Conservation (phyloP, 1,139 yeast species). For the Casaregolazyma lundiana region DNA sequence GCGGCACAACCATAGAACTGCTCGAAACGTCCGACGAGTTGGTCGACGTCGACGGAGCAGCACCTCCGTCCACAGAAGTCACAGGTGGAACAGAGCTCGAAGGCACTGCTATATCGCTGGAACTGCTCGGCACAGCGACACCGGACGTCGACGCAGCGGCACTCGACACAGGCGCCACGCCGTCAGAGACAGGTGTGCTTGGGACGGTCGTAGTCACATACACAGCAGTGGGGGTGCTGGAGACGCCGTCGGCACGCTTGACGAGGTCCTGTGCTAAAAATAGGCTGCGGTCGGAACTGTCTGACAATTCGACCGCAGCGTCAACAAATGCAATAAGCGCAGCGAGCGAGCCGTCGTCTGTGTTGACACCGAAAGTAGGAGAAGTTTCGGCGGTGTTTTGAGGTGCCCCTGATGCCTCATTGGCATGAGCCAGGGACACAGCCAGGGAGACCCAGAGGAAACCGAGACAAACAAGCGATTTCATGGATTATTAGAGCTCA, state of each 20-base stretch:
- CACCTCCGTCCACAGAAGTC: too few species aligned
- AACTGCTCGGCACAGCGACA: too few species aligned
- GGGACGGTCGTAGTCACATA: background rate
- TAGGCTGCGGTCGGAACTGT: conserved; percentile 1
- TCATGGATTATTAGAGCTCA: background rate
- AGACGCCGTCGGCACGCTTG: conserved; percentile 7
- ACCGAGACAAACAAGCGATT: background rate
- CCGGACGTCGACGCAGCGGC: too few species aligned
- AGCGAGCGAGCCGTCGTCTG: background rate
- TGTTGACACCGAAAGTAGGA: too few species aligned
- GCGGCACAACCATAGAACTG: background rate
- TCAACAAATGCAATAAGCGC: background rate
- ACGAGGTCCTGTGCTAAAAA: conserved; percentile 7
- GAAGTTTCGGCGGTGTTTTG: too few species aligned
- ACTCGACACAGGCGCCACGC: too few species aligned
- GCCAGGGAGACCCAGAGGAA: background rate
- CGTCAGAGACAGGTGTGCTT: too few species aligned
- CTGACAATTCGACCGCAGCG: background rate
- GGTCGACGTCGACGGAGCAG: conserved; percentile 7
- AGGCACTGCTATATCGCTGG: too few species aligned
- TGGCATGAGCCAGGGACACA: background rate
- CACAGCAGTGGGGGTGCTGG: conserved; percentile 11
- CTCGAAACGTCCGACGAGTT: background rate
- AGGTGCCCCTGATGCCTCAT: background rate
- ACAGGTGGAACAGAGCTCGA: too few species aligned